phyloP scores from a whole-genome alignment of 148 eudicot genomes.

The Agrostemma githago region DNA sequence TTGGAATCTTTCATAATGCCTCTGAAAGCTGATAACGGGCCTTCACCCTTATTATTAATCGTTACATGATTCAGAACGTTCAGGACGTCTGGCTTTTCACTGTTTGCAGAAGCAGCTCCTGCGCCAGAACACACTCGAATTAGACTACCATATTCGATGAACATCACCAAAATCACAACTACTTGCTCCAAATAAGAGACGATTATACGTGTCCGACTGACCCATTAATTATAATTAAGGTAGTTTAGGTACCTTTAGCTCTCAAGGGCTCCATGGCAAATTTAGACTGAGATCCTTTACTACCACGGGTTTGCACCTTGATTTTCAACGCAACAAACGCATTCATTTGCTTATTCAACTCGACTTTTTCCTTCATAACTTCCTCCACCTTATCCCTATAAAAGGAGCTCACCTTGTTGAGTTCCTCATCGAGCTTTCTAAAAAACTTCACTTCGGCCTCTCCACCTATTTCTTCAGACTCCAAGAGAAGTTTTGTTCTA shows the following conservation, averaged over 20 bases:
- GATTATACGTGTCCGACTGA: too few relatives aligned
- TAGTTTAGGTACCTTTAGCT: constrained; percentile 19
- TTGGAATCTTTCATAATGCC: constrained; percentile 44
- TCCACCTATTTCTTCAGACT: constrained; percentile 43
- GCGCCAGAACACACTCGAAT: not conserved
- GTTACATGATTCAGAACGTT: constrained; percentile 57
- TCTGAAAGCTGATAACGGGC: constrained; percentile 50
- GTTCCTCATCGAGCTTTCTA: constrained; percentile 61
- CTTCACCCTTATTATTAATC: constrained; percentile 44
- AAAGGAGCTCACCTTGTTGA: constrained; percentile 65
- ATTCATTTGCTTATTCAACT: constrained; percentile 60
- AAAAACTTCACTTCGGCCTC: constrained; percentile 55
- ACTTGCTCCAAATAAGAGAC: not conserved
- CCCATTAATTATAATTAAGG: not conserved
- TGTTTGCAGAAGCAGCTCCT: constrained; percentile 15
- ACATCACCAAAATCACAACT: not conserved
- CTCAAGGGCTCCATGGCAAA: constrained; percentile 20
- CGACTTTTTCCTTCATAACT: constrained; percentile 43
- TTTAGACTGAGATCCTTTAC: constrained; percentile 26
- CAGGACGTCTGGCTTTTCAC: constrained; percentile 25
- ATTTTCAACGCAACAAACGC: constrained; percentile 65
- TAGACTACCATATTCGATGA: not conserved
- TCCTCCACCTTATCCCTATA: constrained; percentile 60
- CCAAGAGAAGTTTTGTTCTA: constrained; percentile 44
- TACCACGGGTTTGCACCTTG: constrained; percentile 42